These are phyloP conservation scores for Cryphonectria naterciae DNA, from an alignment of 2,329 filamentous ascomycete species.

Conservation along the genomic window DNA sequence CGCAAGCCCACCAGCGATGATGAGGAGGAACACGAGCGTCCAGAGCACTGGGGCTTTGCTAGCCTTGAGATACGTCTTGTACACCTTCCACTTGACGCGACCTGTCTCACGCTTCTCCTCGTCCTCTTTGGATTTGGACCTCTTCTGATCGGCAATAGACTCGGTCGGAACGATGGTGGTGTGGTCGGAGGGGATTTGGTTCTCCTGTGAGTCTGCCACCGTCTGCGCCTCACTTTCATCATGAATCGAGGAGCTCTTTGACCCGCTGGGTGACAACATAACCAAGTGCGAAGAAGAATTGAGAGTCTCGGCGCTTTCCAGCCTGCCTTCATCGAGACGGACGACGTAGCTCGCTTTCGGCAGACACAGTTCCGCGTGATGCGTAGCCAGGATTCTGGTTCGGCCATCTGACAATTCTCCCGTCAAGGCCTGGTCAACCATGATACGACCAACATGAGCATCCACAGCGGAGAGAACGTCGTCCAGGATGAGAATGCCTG, in stretches of 20 bases:
- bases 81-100: constrained; percentile 40
- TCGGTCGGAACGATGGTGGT: constrained; percentile 24
- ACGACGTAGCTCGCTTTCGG: constrained; percentile 38
- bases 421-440: constrained; percentile 56
- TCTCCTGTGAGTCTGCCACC: constrained; percentile 21
- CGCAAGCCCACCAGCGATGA: constrained; percentile 33
- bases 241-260: constrained; percentile 24
- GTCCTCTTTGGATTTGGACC: constrained; percentile 30
- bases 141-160: constrained; percentile 18
- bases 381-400: constrained; percentile 68
- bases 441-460: constrained; percentile 48
- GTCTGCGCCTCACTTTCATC: constrained; percentile 28
- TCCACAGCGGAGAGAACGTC: constrained; percentile 56
- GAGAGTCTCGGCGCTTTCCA: constrained; percentile 34
- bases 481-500: constrained; percentile 50
- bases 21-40: constrained; percentile 34
- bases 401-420: constrained; percentile 54
- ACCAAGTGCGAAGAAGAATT: constrained; percentile 21
- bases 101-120: constrained; percentile 40
- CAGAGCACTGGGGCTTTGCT: constrained; percentile 37
- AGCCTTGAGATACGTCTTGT: constrained; percentile 40
- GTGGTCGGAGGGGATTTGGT: constrained; percentile 26
- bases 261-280: constrained; percentile 17
- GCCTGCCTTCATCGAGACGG: constrained; percentile 36
- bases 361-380: constrained; percentile 44